Evolutionary conservation across 441 rosid genomes (phyloP).

Genomic region (Syzygium syzygioides): DNA sequence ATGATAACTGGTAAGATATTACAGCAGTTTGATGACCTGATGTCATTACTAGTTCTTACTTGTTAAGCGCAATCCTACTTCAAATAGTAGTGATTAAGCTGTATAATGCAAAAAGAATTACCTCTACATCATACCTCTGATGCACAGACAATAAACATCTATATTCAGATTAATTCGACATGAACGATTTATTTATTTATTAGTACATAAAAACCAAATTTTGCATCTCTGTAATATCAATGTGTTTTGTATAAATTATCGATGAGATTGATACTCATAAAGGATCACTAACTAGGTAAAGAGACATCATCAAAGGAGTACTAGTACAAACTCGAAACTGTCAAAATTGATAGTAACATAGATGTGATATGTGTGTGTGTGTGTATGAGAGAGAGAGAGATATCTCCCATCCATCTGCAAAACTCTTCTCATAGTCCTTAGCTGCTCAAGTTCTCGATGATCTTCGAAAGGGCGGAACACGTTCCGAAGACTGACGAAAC

Average conservation of each 20-base stretch:
- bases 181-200: background rate
- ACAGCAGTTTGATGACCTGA: background rate
- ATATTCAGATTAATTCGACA: background rate
- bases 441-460: constrained; percentile 41
- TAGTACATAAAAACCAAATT: background rate
- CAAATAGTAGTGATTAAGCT: background rate
- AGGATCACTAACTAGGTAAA: background rate
- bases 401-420: background rate
- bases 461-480: constrained; percentile 54
- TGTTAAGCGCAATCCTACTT: background rate
- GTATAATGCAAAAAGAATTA: background rate
- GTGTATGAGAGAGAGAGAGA: background rate
- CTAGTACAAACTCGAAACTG: background rate
- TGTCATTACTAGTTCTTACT: background rate
- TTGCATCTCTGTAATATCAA: background rate
- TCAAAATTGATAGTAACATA: background rate
- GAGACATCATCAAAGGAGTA: background rate
- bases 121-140: background rate
- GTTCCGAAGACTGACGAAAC: constrained; percentile 57
- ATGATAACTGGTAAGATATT: background rate
- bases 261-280: background rate
- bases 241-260: background rate
- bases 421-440: constrained; percentile 9
- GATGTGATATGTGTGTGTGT: background rate
- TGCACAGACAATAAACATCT: background rate